Evolutionary conservation across 495 filamentous ascomycete species (phyloP).

Genomic region (Diplogelasinospora grovesii): DNA sequence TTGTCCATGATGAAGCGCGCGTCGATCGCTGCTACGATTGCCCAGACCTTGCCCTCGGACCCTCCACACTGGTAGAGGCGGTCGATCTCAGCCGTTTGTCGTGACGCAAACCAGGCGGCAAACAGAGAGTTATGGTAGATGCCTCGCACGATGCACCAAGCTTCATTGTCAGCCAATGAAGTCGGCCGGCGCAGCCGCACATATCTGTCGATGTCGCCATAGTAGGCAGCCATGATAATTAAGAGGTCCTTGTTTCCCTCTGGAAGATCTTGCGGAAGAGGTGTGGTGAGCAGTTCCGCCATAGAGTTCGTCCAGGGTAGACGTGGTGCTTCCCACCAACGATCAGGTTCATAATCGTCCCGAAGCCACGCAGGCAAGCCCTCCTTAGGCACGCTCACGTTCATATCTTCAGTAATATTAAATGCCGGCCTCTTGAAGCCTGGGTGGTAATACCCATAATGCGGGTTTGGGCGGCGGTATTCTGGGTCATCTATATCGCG

Average conservation of each 20-base stretch:
- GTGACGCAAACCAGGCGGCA: slow-evolving; percentile 9
- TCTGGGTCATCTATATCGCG: not conserved
- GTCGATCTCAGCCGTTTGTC: too few species aligned
- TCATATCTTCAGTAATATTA: slow-evolving; percentile 12
- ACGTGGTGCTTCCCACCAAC: not conserved
- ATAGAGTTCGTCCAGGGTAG: not conserved
- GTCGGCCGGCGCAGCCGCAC: slow-evolving; percentile 8
- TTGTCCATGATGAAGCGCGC: too few species aligned
- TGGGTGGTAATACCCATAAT: not conserved
- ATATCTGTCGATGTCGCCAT: slow-evolving; percentile 15
- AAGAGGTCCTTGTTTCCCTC: slow-evolving; percentile 11
- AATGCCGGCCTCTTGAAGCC: not conserved
- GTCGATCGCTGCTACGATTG: too few species aligned
- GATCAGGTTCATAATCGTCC: not conserved
- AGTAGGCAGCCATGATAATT: slow-evolving; percentile 13
- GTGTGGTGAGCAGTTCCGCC: not conserved
- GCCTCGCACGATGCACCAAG: slow-evolving; percentile 6
- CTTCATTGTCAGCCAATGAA: not conserved
- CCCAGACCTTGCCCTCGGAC: too few species aligned
- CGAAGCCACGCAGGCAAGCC: too few species aligned
- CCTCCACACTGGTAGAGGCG: too few species aligned
- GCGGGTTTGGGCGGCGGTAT: not conserved
- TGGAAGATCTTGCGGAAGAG: slow-evolving; percentile 13
- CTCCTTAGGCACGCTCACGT: too few species aligned
- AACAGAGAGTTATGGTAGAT: slow-evolving; percentile 13